phyloP scores from a whole-genome alignment of 129 eudicot genomes.

The Tagetes erecta region DNA sequence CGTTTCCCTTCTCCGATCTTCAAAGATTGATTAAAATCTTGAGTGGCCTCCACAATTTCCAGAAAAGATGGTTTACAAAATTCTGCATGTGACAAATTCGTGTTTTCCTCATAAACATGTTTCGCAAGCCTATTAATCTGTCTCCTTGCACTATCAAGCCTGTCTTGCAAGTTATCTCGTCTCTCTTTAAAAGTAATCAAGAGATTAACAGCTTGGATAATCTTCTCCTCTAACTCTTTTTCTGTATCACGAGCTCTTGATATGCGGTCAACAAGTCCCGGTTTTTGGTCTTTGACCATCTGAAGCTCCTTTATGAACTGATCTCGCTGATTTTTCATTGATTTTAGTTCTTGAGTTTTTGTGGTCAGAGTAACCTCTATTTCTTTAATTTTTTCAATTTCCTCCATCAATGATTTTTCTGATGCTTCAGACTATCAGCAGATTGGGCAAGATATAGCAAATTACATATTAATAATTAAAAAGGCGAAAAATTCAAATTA shows the following conservation, averaged over 20 bases:
- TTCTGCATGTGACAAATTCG: conserved; percentile 23
- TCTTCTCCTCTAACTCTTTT: conserved; percentile 77
- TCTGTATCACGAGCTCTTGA: conserved; percentile 40
- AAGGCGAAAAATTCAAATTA: not conserved
- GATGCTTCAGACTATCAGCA: conserved; percentile 65
- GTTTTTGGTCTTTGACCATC: conserved; percentile 44
- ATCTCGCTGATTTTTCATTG: conserved; percentile 47
- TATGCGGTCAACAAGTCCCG: conserved; percentile 50
- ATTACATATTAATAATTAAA: not conserved
- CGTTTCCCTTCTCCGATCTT: conserved; percentile 75
- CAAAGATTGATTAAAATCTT: conserved; percentile 59
- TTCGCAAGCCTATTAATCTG: conserved; percentile 39
- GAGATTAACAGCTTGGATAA: conserved; percentile 76
- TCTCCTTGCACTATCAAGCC: conserved; percentile 45
- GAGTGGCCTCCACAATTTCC: conserved; percentile 80
- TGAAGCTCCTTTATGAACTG: conserved; percentile 49
- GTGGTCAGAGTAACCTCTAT: conserved; percentile 42
- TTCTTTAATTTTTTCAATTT: conserved; percentile 47
- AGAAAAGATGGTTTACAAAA: conserved; percentile 52
- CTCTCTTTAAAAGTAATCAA: conserved; percentile 56
- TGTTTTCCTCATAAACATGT: conserved; percentile 28
- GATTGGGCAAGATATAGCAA: conserved; percentile 13
- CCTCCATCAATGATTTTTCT: conserved; percentile 49
- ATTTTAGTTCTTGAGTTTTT: conserved; percentile 54
- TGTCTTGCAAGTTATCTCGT: conserved; percentile 60